Conservation (phyloP, 1,284 basidiomycete species). For the Cryptococcus sp. region DNA sequence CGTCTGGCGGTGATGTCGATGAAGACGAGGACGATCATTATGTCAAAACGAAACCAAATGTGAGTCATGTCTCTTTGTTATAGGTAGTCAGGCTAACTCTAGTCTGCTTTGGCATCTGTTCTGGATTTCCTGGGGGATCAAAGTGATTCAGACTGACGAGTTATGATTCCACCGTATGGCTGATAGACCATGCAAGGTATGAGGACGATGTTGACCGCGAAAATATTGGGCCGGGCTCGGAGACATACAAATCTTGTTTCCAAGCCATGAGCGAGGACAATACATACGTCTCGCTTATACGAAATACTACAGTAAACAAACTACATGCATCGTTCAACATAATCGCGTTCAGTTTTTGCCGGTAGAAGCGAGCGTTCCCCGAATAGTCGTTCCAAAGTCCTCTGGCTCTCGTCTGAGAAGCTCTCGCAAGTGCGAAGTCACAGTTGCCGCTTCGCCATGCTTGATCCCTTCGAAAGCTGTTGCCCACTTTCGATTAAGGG, state of each 20-base stretch:
- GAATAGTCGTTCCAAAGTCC: background rate
- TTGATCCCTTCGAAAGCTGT: background rate
- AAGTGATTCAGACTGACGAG: conserved; percentile 1
- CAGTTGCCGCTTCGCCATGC: background rate
- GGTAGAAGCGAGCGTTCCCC: background rate
- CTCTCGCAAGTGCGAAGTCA: background rate
- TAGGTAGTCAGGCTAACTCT: background rate
- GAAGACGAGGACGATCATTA: conserved; percentile 14
- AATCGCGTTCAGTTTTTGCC: too few species aligned
- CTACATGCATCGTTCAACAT: too few species aligned
- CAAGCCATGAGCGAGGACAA: too few species aligned
- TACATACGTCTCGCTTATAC: too few species aligned
- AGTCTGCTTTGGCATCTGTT: conserved; percentile 26
- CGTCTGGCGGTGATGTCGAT: conserved; percentile 10
- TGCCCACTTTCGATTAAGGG: background rate
- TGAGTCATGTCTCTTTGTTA: background rate
- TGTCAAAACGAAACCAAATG: background rate
- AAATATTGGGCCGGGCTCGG: too few species aligned
- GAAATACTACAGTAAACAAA: too few species aligned
- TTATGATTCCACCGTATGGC: too few species aligned
- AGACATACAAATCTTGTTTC: too few species aligned
- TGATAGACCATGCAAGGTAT: too few species aligned
- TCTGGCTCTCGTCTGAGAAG: background rate
- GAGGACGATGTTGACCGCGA: too few species aligned
- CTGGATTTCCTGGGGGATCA: conserved; percentile 26